Conservation (phyloP, 2,329 filamentous ascomycete genomes). For the Penicillium sclerotiorum region DNA sequence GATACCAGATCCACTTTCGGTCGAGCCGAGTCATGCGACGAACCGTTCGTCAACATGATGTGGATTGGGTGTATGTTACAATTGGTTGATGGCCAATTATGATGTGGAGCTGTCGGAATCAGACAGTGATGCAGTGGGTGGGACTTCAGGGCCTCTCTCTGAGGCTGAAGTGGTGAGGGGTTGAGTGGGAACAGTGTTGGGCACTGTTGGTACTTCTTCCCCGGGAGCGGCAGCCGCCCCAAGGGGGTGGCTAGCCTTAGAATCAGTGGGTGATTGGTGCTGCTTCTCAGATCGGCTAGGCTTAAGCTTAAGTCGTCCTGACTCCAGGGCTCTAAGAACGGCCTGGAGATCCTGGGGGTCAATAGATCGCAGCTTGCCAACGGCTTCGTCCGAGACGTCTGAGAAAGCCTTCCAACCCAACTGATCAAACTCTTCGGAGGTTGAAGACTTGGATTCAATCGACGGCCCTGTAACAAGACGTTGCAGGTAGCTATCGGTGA, state of each 20-base stretch:
- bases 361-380: constrained; percentile 41
- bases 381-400: constrained; percentile 41
- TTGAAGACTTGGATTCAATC: constrained; percentile 28
- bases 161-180: constrained; percentile 14
- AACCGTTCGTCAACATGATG: too few relatives aligned
- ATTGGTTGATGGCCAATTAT: too few relatives aligned
- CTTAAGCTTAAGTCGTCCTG: constrained; percentile 38
- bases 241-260: constrained; percentile 28
- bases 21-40: too few relatives aligned
- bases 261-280: constrained; percentile 37
- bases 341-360: constrained; percentile 39
- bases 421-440: constrained; percentile 17
- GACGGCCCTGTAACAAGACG: constrained; percentile 37
- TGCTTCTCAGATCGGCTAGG: constrained; percentile 36
- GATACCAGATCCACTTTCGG: too few relatives aligned
- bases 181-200: constrained; percentile 32
- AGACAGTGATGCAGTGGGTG: constrained; percentile 30
- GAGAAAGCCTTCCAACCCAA: constrained; percentile 34
- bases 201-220: constrained; percentile 25
- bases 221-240: constrained; percentile 18
- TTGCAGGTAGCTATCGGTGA: constrained; percentile 35
- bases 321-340: constrained; percentile 39
- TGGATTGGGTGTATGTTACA: too few relatives aligned
- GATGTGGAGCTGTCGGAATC: constrained; percentile 27
- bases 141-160: constrained; percentile 13